These are phyloP conservation scores for Besnoitia besnoiti DNA, from an alignment of 169 alveolate genomes.

Conservation along the genomic window DNA sequence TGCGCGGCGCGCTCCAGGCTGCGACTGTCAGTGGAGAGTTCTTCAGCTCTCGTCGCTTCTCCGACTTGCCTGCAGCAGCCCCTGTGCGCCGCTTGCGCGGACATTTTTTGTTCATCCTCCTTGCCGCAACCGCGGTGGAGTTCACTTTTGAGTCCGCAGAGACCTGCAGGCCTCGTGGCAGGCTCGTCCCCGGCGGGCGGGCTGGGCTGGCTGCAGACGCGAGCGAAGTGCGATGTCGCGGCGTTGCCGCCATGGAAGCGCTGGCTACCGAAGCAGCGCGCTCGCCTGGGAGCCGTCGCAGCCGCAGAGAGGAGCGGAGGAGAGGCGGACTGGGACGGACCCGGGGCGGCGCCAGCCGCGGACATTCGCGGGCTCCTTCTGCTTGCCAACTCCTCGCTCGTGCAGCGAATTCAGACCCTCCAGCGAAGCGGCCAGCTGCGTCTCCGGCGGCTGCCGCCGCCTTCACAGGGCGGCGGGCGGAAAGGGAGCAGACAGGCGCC, in stretches of 20 bases:
- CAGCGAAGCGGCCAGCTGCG: slow-evolving; percentile 10
- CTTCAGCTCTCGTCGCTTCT: no score
- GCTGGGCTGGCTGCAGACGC: neutral
- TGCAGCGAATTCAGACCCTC: neutral
- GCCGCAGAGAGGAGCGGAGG: neutral
- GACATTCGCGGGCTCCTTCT: slow-evolving; percentile 13
- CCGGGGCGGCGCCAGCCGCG: neutral
- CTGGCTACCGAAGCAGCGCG: slow-evolving; percentile 6
- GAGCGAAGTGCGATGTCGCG: slow-evolving; percentile 21
- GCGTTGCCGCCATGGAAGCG: slow-evolving; percentile 50
- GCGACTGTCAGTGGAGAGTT: no score
- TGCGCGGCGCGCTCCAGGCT: no score
- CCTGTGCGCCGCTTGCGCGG: no score
- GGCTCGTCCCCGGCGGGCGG: no score
- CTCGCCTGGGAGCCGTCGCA: neutral
- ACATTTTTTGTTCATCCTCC: no score
- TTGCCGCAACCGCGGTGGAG: no score
- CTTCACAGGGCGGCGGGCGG: no score
- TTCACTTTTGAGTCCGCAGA: no score
- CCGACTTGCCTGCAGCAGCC: no score
- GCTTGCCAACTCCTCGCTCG: slow-evolving; percentile 29
- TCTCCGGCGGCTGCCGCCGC: slow-evolving; percentile 21
- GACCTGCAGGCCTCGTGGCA: no score
- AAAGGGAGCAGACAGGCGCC: no score
- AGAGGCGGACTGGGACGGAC: neutral